Evolutionary conservation across 1,284 basidiomycete genomes (phyloP).

Genomic region (Cystobasidium pallidum): DNA sequence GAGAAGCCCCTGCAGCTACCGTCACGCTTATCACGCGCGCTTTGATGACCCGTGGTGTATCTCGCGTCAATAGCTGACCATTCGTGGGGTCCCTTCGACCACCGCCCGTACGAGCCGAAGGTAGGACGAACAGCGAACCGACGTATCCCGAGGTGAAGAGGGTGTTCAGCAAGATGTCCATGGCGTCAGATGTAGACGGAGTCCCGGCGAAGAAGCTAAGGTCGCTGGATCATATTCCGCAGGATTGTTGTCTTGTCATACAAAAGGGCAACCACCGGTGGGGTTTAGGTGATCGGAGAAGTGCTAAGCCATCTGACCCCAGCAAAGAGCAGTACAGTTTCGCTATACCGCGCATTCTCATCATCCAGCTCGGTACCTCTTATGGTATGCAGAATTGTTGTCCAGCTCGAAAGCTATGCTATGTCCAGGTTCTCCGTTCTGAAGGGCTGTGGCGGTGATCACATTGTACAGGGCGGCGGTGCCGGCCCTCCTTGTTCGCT

Average conservation of each 20-base stretch:
- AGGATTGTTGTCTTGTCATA: conserved; percentile 2
- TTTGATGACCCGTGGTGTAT: conserved; percentile 73
- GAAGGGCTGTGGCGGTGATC: too few species aligned
- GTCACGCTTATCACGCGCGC: conserved; percentile 67
- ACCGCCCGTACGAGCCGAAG: conserved; percentile 61
- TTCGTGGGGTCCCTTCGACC: conserved; percentile 51
- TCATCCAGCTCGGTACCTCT: too few species aligned
- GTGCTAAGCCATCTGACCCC: background rate
- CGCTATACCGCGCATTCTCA: too few species aligned
- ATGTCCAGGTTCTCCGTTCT: too few species aligned
- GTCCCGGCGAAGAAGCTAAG: background rate
- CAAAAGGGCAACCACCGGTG: background rate
- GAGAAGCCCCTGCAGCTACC: conserved; percentile 64
- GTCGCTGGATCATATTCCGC: background rate
- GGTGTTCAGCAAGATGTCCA: conserved; percentile 60
- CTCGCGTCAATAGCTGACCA: conserved; percentile 63
- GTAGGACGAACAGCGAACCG: conserved; percentile 67
- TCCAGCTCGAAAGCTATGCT: too few species aligned
- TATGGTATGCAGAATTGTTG: too few species aligned
- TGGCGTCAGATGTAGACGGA: background rate
- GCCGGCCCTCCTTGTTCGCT: too few species aligned
- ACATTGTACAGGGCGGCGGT: too few species aligned
- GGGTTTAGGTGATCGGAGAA: background rate
- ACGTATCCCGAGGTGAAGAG: conserved; percentile 65
- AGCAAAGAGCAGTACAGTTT: too few species aligned